Evolutionary conservation across 805 yeast genomes (phyloP), one percentile per base, ranked within the genome.

Genomic region (Lipomyces kockii): DNA sequence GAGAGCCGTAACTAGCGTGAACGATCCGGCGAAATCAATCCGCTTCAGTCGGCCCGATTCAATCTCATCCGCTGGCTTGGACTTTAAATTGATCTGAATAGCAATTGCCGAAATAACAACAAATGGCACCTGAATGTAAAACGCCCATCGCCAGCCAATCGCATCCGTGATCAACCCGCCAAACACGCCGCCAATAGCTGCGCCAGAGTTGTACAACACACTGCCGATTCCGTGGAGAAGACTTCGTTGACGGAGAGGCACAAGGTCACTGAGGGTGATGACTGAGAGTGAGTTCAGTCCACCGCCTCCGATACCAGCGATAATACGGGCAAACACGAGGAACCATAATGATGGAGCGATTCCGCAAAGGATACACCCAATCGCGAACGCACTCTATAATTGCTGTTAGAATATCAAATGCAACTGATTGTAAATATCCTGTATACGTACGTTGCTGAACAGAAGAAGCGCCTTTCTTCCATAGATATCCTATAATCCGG

Each of bases 271-370:
- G 72, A 89, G 83, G 2, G 92, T 83, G 66, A 92, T 89, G 11
- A 96, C 89, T 20, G 91, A 85, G 72, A 91, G 80, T 0, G 93
- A 84, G 63, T 88, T 86, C 74, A 92, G 85, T 0, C 97, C 97
- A 8, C 97, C 95, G n/a, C 97, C 97, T 14, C 97, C 97, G 63
- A 90, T 84, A 20, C 97, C 97, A 29, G 96, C 88, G 61, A 92
- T 81, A 69, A 91, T 87, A 72, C 97, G 82, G 0, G 75, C 76
- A 56, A 66, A 65, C n/a, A 74, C 71, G 3, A 74, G 69, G 68
- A 89, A 69, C 72, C 72, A 67, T 11, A 69, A 12, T 3, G 64
- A 64, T 9, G 71, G 68, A 6, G 74, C 70, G n/a, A 68, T 29
- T 0, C 90, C 93, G 67, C 87, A 84, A 32, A 84, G 65, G n/a